Evolutionary conservation across 116 monocot species (phyloP).

Genomic region (Dioscorea cayenensis): DNA sequence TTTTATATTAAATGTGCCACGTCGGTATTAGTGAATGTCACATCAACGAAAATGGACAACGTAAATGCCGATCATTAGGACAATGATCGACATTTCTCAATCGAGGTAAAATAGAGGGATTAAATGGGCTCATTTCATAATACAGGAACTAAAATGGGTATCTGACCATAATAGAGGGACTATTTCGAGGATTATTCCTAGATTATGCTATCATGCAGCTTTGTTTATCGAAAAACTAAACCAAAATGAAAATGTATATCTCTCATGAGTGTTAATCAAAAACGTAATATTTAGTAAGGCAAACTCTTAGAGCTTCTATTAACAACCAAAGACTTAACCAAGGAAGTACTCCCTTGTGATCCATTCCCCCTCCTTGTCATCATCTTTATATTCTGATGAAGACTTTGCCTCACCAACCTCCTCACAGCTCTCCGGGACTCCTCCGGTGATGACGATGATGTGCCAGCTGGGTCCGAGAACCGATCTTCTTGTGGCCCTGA

Average conservation of each 20-base stretch:
- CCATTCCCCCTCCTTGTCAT: constrained; percentile 35
- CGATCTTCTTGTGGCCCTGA: constrained; percentile 35
- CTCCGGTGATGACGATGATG: background rate
- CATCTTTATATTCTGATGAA: constrained; percentile 51
- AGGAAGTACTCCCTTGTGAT: constrained; percentile 10
- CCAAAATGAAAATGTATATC: background rate
- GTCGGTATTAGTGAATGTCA: too few species aligned
- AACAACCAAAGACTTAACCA: constrained; percentile 11
- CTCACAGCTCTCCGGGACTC: constrained; percentile 25
- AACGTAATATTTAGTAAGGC: constrained; percentile 28
- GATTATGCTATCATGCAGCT: too few species aligned
- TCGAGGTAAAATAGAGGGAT: too few species aligned
- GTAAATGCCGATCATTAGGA: too few species aligned
- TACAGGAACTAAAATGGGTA: too few species aligned
- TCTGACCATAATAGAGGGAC: too few species aligned
- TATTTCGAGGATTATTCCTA: too few species aligned
- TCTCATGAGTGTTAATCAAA: background rate
- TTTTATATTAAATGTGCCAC: too few species aligned
- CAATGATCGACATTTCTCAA: too few species aligned
- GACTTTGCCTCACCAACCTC: constrained; percentile 66
- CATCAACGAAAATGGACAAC: too few species aligned
- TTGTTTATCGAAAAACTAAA: too few species aligned
- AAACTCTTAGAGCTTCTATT: constrained; percentile 56
- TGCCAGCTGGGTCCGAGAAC: background rate
- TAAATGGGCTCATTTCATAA: too few species aligned